Base-by-base conservation (phyloP, 352 stramenopile species). In the Pythium sukuiense region DNA sequence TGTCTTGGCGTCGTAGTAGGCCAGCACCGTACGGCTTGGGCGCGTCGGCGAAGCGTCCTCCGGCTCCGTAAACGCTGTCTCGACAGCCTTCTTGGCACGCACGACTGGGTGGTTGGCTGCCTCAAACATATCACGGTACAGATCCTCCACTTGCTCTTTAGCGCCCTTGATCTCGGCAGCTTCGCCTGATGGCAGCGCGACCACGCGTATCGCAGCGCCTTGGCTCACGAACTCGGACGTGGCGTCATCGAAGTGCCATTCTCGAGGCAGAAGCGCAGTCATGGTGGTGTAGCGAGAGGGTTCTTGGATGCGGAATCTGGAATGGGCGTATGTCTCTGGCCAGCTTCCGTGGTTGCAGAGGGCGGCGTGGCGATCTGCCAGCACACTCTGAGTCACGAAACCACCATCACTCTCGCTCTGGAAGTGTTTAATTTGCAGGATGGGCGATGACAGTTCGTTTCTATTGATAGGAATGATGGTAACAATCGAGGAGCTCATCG, bases 51-150 rank as follows among this genome's bases (percentile, higher is more conserved):
- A 6, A 6, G 7, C 5, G 2, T 27, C 27, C 5, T 67, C 60
- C 39, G 60, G 37, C 24, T 41, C 27, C 8, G 35, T 11, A 32
- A 67, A 67, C n/a, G 50, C 50, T 6, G 14, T 3, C 20, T 39
- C 29, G 14, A 61, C 41, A 0, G 60, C 60, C 8, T 20, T 46
- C 39, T 67, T 60, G 50, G 50, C 50, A 5, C 37, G 20, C 33
- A 29, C 32, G 2, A 35, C 39, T n/a, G 61, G 61, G 6, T 11
- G 39, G 3, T 57, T 43, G 16, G 53, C 53, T 9, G 26, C 6
- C 32, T 61, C 53, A 24, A 67, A 61, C 1, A 67, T 14, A 20
- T 55, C 61, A 8, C 33, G 9, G 24, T 67, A 61, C 35, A 67
- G 53, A 20, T 33, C 32, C 37, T 67, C 53, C 6, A 32, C 61